Evolutionary conservation across 1,139 yeast species (phyloP), one percentile per base, ranked within the genome.

Genomic region (Saccharomyces pastorianus): DNA sequence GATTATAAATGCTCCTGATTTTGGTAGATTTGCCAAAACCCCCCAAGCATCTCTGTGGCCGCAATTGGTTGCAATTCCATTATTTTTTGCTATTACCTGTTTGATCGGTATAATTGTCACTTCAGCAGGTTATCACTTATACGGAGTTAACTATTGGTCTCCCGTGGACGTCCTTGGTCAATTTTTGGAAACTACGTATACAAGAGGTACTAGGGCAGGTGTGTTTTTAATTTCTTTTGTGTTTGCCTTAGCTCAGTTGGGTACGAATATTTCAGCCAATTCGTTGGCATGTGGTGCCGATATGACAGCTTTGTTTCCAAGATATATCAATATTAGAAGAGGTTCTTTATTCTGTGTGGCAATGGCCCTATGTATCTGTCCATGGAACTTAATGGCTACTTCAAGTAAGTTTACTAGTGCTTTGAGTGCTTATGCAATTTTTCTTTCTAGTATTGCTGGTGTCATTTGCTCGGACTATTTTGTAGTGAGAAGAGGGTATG

Each of bases 211-310:
- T 56, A 78, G 95, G 64, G 95, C 90, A 28, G 96, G 96, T 59
- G 95, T 85, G 1, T 89, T 89, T 71, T 76, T 90, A 58, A 83
- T 88, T 61, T 78, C 90, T 2, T 72, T 81, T 47, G 88, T 88
- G 1, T 87, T 89, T 71, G 85, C 89, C 4, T 73, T 88, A 58
- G 95, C 96, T 31, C 96, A 89, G 71, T 75, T 88, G 59, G 96
- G 96, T 66, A 85, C 95, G 9, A 90, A 90, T 68, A 84, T 90
- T 59, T 82, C 95, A 32, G 96, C 96, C 28, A 90, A 90, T 72
- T 85, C 95, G 4, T 77, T 90, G 53, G 84, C 95, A 6, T 93
- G 93, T 47, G 96, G 96, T 65, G 88, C 95, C 2, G 96, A 90
- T 71, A 82, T 88, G 74, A 81, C 96, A 9, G 95, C 96, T 1